These are phyloP conservation scores for Acephala macrosclerotiorum DNA, from an alignment of 2,329 filamentous ascomycete species.

Conservation along the genomic window DNA sequence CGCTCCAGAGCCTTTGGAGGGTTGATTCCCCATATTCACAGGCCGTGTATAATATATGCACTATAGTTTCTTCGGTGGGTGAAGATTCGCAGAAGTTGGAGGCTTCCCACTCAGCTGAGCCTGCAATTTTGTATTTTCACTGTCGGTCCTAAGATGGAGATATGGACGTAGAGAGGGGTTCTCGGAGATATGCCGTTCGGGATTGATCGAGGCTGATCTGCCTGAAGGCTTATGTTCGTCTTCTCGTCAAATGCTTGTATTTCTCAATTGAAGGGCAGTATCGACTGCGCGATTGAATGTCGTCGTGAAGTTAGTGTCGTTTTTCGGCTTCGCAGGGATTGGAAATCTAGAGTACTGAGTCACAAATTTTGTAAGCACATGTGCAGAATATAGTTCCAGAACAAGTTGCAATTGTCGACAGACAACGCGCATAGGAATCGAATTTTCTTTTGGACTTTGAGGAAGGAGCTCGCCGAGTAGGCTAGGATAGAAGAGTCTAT, in stretches of 20 bases:
- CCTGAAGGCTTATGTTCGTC: background rate
- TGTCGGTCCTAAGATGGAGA: conserved; percentile 9
- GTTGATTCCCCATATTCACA: conserved; percentile 76
- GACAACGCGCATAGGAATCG: conserved; percentile 5
- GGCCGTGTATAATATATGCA: background rate
- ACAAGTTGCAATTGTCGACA: background rate
- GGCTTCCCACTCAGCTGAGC: background rate
- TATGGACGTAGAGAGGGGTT: conserved; percentile 8
- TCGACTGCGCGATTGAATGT: background rate
- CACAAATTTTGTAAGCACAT: conserved; percentile 26
- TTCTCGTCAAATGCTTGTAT: background rate
- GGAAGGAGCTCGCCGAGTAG: conserved; percentile 18
- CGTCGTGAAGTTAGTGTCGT: conserved; percentile 8
- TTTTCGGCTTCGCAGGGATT: conserved; percentile 19
- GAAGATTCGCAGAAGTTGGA: background rate
- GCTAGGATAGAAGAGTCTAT: conserved; percentile 17
- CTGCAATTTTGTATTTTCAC: conserved; percentile 1
- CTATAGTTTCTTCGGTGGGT: background rate
- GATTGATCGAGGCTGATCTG: background rate
- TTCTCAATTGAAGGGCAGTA: background rate
- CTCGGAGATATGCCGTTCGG: conserved; percentile 25
- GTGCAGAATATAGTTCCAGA: background rate
- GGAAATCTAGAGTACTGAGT: conserved; percentile 22
- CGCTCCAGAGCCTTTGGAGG: conserved; percentile 55
- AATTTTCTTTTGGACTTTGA: conserved; percentile 5